phyloP scores from a whole-genome alignment of 129 eudicot genomes.

The Artemisia annua region DNA sequence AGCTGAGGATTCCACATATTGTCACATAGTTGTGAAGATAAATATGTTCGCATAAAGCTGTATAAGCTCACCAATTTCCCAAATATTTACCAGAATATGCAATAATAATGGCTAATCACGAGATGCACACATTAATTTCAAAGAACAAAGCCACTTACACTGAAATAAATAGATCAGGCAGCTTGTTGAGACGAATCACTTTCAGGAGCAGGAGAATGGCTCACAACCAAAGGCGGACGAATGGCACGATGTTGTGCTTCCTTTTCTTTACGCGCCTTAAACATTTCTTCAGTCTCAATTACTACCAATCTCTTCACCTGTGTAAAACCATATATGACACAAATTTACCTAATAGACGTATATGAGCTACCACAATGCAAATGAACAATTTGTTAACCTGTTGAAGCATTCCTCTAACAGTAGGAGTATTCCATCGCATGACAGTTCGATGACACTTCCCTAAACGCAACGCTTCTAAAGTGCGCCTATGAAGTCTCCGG shows the following conservation, averaged over 20 bases:
- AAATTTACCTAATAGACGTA: slow-evolving; percentile 2
- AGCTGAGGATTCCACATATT: no score
- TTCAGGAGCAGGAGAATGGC: slow-evolving; percentile 50
- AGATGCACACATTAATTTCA: neutral
- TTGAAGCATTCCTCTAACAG: slow-evolving; percentile 93
- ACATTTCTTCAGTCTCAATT: slow-evolving; percentile 90
- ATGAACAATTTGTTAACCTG: slow-evolving; percentile 52
- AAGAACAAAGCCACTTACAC: slow-evolving; percentile 25
- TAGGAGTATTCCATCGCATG: slow-evolving; percentile 87
- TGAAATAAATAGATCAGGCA: slow-evolving; percentile 5
- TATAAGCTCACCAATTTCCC: neutral
- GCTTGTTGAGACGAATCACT: slow-evolving; percentile 46
- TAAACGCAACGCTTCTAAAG: slow-evolving; percentile 76
- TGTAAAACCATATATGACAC: neutral
- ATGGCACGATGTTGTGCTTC: slow-evolving; percentile 59
- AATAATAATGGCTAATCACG: neutral
- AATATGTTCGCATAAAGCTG: neutral
- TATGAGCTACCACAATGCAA: neutral
- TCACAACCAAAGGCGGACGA: slow-evolving; percentile 81
- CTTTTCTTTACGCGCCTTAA: slow-evolving; percentile 78
- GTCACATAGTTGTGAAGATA: no score
- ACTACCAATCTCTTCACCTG: slow-evolving; percentile 91
- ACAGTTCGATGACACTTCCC: slow-evolving; percentile 83
- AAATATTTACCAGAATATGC: neutral
- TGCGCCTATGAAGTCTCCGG: slow-evolving; percentile 79